A percentile compares a stretch with the other conserved stretches of the same genome.
These are phyloP conservation scores for Lactarius hatsudake DNA, from an alignment of 768 basidiomycete genomes.

Conservation along the genomic window DNA sequence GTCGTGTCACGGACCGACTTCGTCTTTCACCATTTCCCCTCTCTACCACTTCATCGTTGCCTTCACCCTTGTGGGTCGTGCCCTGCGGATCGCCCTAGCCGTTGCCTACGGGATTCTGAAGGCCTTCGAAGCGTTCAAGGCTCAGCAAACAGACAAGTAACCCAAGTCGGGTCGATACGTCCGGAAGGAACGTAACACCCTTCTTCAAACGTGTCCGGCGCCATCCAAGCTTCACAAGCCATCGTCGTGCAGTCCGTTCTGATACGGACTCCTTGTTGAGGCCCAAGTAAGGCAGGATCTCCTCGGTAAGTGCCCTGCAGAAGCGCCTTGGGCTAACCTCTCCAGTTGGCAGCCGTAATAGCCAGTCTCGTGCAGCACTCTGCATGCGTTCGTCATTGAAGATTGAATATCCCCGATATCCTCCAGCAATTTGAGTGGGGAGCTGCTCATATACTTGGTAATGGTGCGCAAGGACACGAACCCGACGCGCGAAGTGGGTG, in stretches of 20 bases:
- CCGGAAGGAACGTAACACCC: too few relatives aligned
- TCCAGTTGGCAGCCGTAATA: background rate
- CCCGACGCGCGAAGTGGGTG: background rate
- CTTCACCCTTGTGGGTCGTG: too few relatives aligned
- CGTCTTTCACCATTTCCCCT: too few relatives aligned
- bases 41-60: too few relatives aligned
- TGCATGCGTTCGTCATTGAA: background rate
- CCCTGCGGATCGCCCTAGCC: too few relatives aligned
- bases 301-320: background rate
- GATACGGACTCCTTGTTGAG: background rate
- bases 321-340: background rate
- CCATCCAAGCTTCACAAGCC: background rate
- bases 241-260: background rate
- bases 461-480: background rate
- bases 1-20: too few relatives aligned
- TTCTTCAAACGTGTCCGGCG: background rate
- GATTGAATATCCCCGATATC: background rate
- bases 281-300: background rate
- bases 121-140: too few relatives aligned
- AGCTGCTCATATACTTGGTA: background rate
- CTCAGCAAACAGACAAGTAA: too few relatives aligned
- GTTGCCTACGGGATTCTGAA: too few relatives aligned
- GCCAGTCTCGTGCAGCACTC: background rate
- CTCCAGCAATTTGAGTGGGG: background rate
- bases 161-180: too few relatives aligned